phyloP scores from a whole-genome alignment of 179 eudicot species.

The Drosera spatulata region DNA sequence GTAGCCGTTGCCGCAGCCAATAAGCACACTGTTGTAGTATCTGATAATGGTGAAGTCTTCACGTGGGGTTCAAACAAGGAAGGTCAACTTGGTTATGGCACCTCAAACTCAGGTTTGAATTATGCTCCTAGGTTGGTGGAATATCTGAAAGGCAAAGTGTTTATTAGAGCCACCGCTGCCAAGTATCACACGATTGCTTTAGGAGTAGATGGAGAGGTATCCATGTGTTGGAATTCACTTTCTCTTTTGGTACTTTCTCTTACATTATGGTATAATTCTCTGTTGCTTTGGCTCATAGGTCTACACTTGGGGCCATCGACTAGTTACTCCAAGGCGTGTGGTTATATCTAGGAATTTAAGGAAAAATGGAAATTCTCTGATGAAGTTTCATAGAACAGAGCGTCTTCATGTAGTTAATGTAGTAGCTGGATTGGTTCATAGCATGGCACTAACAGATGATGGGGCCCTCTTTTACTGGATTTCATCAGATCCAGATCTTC shows the following conservation, averaged over 20 bases:
- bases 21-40: slow-evolving; percentile 88
- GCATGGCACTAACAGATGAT: slow-evolving; percentile 82
- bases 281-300: slow-evolving; percentile 42
- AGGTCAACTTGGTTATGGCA: slow-evolving; percentile 99
- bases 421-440: slow-evolving; percentile 88
- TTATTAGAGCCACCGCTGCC: slow-evolving; percentile 62
- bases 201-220: slow-evolving; percentile 98
- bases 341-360: slow-evolving; percentile 58
- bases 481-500: slow-evolving; percentile 83
- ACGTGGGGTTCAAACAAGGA: slow-evolving; percentile 99
- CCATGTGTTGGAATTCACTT: slow-evolving; percentile 2
- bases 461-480: slow-evolving; percentile 90
- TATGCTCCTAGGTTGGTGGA: slow-evolving; percentile 87
- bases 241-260: neutral
- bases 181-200: slow-evolving; percentile 87
- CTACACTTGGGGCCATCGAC: slow-evolving; percentile 97
- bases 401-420: slow-evolving; percentile 70
- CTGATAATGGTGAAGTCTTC: slow-evolving; percentile 85
- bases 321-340: slow-evolving; percentile 92
- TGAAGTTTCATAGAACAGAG: slow-evolving; percentile 74
- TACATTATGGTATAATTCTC: neutral
- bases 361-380: slow-evolving; percentile 48
- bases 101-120: slow-evolving; percentile 91
- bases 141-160: slow-evolving; percentile 75
- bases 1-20: slow-evolving; percentile 94